Base-by-base conservation (phyloP, 176 grass and related monocot genomes). In the Echinochloa phyllopogon region DNA sequence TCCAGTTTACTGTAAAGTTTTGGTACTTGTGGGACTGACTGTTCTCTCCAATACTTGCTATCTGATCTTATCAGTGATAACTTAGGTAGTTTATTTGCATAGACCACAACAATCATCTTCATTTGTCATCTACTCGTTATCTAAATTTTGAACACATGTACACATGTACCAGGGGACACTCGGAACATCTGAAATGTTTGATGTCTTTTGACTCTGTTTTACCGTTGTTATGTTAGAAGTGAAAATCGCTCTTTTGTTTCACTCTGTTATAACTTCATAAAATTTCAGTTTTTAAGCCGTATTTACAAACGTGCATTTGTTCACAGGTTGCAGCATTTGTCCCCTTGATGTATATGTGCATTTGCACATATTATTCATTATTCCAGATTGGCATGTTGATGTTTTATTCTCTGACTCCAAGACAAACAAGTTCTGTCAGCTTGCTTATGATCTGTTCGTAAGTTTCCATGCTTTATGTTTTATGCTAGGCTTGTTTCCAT, bases 381-480 rank as follows among this genome's bases (percentile, higher is more conserved):
- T 96, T 99, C 89, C 87, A 99, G 75, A 96, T 99, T 87, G 96
- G 96, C 78, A 99, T 99, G 96, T 70, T 99, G 66, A 99, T 99
- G 96, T 99, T 99, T 88, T 99, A 99, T 91, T 96, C 94, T 61
- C 84, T 99, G 14, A 99, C 96, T 86, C 90, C 96, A 62, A 92
- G 91, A 76, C 96, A 99, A 78, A 99, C 96, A 37, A 99, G 94
- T 82, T 92, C 96, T 21, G 93, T 99, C 51, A 99, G 96, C 86
- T 87, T 99, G 89, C 96, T 99, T 74, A 96, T 96, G 96, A 99
- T 99, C 75, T 99, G 96, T 76, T 99, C 96, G 96, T 99, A 99
- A 94, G 94, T 92, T 86, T 79, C 80, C 29, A 40, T 82, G 40
- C 71, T 41, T 81, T 82, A 43, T 57, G 44, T 62, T 82, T 77